Base-by-base conservation (phyloP, 2,329 filamentous ascomycete species). In the Fusarium xyrophilum region DNA sequence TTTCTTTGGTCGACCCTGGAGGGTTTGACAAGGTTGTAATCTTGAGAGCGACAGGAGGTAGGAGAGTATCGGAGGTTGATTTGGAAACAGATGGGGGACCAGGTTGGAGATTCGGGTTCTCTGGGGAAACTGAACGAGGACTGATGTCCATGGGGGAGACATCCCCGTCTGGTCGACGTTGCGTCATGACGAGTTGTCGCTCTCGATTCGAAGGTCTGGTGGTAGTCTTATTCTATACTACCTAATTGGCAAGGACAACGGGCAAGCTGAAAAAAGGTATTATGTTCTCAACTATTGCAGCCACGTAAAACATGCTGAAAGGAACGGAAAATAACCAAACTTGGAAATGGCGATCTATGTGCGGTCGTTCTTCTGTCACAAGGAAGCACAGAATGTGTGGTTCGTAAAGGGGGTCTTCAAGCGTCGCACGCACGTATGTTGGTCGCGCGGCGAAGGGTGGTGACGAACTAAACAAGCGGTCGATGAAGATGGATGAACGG, bases 231-330 rank as follows among this genome's bases (percentile, higher is more conserved):
- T 46, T 48, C 54, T 63, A 65, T 46, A 58, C 42, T 23, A 47
- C n/a, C 44, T 65, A 65, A 40, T 55, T 64, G 53, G 36, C 39
- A 36, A 53, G 48, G 38, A 60, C 54, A 60, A 40, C 56, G 56
- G 50, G 35, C 42, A 40, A 62, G 46, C 48, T 40, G 53, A 44
- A 47, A 32, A 47, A 44, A 32, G 57, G 46, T 35, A 39, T 43
- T 68, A 42, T 70, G 52, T 73, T 46, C 59, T 74, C 32, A 58
- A 53, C 48, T 40, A 48, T 60, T 39, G 46, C 42, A 55, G 48
- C 44, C 65, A 58, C 52, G 35, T 35, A 52, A 50, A 71, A 64
- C 72, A 74, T 74, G 72, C 72, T 74, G 67, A 58, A 63, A 53
- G 25, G 44, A 65, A 51, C 39, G 42, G 47, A 32, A 44, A 36